Evolutionary conservation across 768 basidiomycete genomes (phyloP).

Genomic region (Termitomyces heimii): DNA sequence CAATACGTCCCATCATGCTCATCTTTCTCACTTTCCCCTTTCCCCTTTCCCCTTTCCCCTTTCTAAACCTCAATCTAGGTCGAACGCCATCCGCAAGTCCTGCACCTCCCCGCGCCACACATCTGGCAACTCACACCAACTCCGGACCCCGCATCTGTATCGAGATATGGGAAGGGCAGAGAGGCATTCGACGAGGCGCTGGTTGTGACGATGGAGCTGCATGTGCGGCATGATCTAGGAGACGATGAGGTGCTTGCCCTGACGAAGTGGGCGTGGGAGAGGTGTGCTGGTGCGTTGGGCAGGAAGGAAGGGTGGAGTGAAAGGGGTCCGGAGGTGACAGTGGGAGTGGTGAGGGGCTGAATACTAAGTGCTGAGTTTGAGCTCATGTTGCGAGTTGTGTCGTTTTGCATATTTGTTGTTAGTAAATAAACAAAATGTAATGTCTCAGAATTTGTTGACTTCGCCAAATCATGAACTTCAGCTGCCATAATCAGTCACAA

Average conservation of each 20-base stretch:
- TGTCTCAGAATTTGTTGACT: no score
- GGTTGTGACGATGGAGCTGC: slow-evolving; percentile 76
- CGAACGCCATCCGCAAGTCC: slow-evolving; percentile 77
- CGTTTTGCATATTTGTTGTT: no score
- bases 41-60: neutral
- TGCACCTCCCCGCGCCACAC: slow-evolving; percentile 80
- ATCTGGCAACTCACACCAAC: slow-evolving; percentile 79
- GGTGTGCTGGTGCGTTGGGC: slow-evolving; percentile 48
- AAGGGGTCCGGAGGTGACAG: slow-evolving; percentile 56
- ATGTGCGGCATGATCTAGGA: slow-evolving; percentile 58
- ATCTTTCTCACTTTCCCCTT: neutral
- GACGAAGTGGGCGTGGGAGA: slow-evolving; percentile 75
- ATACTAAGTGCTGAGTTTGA: neutral
- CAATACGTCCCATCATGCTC: neutral
- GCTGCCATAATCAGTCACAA: no score
- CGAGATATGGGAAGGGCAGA: slow-evolving; percentile 11
- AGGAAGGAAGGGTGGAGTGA: slow-evolving; percentile 34
- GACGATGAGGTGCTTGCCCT: slow-evolving; percentile 70
- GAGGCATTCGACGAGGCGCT: slow-evolving; percentile 27
- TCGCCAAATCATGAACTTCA: no score
- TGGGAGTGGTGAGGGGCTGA: slow-evolving; percentile 64
- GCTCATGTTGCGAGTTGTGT: no score
- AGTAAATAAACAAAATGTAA: no score
- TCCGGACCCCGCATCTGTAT: slow-evolving; percentile 6
- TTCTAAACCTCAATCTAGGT: slow-evolving; percentile 38